Evolutionary conservation across 1,284 basidiomycete species (phyloP), one percentile per base, ranked within the genome.

Genomic region (Caloboletus firmus): DNA sequence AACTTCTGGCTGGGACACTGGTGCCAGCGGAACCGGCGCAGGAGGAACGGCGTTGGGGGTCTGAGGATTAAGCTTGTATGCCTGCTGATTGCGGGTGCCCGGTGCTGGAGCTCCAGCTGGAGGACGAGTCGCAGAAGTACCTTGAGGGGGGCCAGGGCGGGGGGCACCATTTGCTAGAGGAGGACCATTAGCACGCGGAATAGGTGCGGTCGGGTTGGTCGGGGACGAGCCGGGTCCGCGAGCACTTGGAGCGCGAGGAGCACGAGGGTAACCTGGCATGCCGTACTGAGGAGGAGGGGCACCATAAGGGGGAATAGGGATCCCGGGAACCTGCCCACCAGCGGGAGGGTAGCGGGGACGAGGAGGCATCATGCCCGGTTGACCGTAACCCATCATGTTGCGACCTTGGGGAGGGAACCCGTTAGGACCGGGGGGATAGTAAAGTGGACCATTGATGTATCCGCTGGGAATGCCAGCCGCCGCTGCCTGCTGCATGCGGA

Each of bases 401-500:
- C 91, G 91, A 55, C 87, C 84, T 56, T 78, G 80, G 66, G 88
- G 87, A 76, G 89, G 82, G 79, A 89, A 93, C 44, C 86, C 80
- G 58, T 78, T 87, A 54, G 92, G 90, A 36, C 85, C 89, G 61
- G 91, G 87, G 57, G 89, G 90, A 70, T 94, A 95, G 79, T 94
- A 95, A 77, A 94, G 86, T 37, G 91, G 89, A 36, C 84, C 85
- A 59, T 87, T 87, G 71, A 93, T 85, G 76, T 90, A 95, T 57
- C 87, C 87, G 61, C 83, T 84, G 59, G 91, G 87, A 57, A 93
- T 80, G 56, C 92, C 92, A 61, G 89, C 88, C 52, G 89, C 88
- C 55, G 89, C 90, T 62, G 89, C 90, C 80, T 97, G 95, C 73
- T 95, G 93, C 82, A 95, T 89, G 63, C 95, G 83, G 72, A 94